Base-by-base conservation (phyloP, 371 early-diverging fungal species). In the Mortierella sp. region DNA sequence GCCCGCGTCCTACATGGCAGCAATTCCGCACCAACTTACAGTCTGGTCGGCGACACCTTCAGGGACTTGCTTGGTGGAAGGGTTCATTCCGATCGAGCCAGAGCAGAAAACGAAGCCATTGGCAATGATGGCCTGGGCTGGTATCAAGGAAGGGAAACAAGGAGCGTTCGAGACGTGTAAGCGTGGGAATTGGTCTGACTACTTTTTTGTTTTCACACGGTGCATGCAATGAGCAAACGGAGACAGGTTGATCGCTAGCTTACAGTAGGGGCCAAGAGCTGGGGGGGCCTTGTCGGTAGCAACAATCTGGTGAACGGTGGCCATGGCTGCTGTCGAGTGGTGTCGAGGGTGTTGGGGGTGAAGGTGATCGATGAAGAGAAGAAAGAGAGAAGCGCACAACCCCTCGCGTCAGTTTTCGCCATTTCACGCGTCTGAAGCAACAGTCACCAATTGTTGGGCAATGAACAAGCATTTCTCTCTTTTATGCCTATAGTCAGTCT, bases 221-320 rank as follows among this genome's bases (percentile, higher is more conserved):
- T 57, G 50, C 18, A 24, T 39, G 21, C 24, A 43, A 43, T 9
- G 24, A 26, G 50, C 2, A 14, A 24, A 50, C 3, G 19, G 28
- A 4, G 49, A 34, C 8, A 27, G 3, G 12, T 5, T 19, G 7
- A 21, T 45, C 1, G 42, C 4, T 7, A 10, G 57, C 81, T 83
- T 84, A 82, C 89, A 91, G 82, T 95, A 96, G 23, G 96, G 96
- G 24, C 96, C 95, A 54, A 93, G 82, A 18, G 93, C 93, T 31
- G 83, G 83, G 45, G 92, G 93, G 30, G 92, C 91, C 16, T 80
- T 64, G 23, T 54, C 49, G 56, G 89, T 87, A 30, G 81, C 81
- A 67, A 88, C 64, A 28, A 67, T 58, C 45, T 76, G 26, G 47
- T 80, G 59, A 27, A 41, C 18, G 59, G 58, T 51, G 61, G 65